Percentiles rank a stretch among this genome's conserved stretches.
Evolutionary conservation across 106 monocot species (phyloP).

Genomic region (Cymbidium sinense): DNA sequence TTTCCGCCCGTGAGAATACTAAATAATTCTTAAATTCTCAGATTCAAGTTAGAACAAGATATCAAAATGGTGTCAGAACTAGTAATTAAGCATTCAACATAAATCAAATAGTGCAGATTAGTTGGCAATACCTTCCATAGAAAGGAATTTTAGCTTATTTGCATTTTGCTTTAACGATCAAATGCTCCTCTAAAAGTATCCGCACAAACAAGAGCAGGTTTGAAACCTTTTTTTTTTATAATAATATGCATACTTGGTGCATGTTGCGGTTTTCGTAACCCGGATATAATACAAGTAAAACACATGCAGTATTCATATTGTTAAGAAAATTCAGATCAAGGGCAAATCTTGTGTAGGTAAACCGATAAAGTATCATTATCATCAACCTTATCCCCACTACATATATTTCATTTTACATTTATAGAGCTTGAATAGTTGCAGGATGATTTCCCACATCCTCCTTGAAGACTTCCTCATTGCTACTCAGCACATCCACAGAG

Average conservation of each 20-base stretch:
- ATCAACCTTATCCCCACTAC: background rate
- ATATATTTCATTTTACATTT: too few relatives aligned
- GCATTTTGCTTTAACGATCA: conserved; percentile 99
- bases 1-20: background rate
- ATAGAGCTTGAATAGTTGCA: too few relatives aligned
- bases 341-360: background rate
- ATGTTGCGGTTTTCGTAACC: conserved; percentile 99
- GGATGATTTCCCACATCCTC: too few relatives aligned
- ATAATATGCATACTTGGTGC: conserved; percentile 99
- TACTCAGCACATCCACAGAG: too few relatives aligned
- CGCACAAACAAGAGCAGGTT: conserved; percentile 94
- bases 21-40: background rate
- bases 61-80: background rate
- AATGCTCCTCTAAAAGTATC: conserved; percentile 99
- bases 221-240: conserved; percentile 93
- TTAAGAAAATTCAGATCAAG: background rate
- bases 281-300: conserved; percentile 15
- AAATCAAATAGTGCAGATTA: background rate
- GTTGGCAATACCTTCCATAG: conserved; percentile 81
- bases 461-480: too few relatives aligned
- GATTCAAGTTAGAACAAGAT: background rate
- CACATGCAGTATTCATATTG: background rate
- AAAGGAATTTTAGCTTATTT: conserved; percentile 98
- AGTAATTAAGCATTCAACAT: background rate
- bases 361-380: background rate